Percentiles rank a stretch among this genome's conserved stretches.
Evolutionary conservation across 2,329 filamentous ascomycete genomes (phyloP).

Genomic region (Venturia oleaginea): DNA sequence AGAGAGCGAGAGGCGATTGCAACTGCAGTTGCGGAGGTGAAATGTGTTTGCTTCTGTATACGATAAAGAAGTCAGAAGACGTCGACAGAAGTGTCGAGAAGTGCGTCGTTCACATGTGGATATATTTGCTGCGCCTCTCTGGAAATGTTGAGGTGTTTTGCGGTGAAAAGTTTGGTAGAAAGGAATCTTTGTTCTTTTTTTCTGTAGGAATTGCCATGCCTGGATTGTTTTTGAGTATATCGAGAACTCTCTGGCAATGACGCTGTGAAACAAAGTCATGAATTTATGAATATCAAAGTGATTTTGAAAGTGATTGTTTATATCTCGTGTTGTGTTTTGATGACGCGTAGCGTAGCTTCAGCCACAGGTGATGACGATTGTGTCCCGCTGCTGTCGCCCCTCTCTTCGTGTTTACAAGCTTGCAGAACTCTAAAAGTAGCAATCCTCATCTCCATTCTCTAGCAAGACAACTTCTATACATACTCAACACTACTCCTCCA

Average conservation of each 20-base stretch:
- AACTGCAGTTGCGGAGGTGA: no score
- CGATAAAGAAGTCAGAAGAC: background rate
- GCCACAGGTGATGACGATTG: background rate
- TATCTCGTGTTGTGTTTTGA: no score
- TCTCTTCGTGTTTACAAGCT: background rate
- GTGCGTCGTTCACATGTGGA: background rate
- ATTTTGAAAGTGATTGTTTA: no score
- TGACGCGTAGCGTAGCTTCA: background rate
- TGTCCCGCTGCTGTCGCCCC: background rate
- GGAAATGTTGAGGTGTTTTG: background rate
- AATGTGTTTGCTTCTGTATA: no score
- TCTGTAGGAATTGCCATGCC: no score
- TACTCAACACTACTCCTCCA: background rate
- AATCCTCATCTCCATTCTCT: background rate
- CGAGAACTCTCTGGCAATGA: no score
- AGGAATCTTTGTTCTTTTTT: no score
- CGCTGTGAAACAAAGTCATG: no score
- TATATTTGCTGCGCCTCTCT: background rate
- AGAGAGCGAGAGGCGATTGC: no score
- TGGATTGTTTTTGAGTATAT: no score
- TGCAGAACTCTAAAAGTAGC: background rate
- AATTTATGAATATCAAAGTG: no score
- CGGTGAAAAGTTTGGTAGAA: no score
- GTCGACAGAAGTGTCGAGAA: background rate
- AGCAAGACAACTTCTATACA: background rate